Base-by-base conservation (phyloP, 2,329 filamentous ascomycete species). In the Fusarium haematococcum region DNA sequence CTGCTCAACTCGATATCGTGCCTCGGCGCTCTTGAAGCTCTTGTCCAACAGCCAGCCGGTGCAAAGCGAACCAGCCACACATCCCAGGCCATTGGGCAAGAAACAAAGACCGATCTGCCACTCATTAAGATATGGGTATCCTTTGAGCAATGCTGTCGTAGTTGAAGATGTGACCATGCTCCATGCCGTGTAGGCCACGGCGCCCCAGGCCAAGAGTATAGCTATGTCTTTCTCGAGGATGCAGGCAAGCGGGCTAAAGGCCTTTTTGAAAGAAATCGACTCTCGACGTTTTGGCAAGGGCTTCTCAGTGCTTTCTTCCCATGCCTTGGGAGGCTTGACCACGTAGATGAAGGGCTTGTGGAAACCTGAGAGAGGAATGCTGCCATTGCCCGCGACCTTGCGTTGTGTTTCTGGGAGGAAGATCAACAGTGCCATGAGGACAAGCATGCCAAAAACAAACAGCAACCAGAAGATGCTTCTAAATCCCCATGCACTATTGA, bases 161-260 rank as follows among this genome's bases (percentile, higher is more conserved):
- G 69, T 71, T 10, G 69, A 71, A 6, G 69, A 67, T 6, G 69
- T 71, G 10, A 87, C 83, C 85, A 88, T 87, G 23, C 82, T 86
- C 85, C 85, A 87, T 13, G 84, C 80, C 0, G 86, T 81, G 57
- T 80, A 80, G 5, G 79, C 65, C 20, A 80, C 68, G 16, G 80
- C 80, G 27, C 85, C 84, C 66, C 84, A 87, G 6, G 86, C 61
- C 3, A 88, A 71, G 11, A 82, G 83, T n/a, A 84, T 74, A 30
- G 85, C 74, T 8, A 87, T 83, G 54, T 87, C 86, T 63, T 83
- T 85, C 37, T 87, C 83, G 3, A 69, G 48, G 8, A 87, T 77
- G 3, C 84, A 30, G 25, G 84, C 80, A 1, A 37, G 23, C 20
- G 25, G 33, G n/a, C 41, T 41, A 32, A 60, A 37, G 33, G 39